phyloP scores from a whole-genome alignment of 345 rosid genomes.

The Pistacia vera region DNA sequence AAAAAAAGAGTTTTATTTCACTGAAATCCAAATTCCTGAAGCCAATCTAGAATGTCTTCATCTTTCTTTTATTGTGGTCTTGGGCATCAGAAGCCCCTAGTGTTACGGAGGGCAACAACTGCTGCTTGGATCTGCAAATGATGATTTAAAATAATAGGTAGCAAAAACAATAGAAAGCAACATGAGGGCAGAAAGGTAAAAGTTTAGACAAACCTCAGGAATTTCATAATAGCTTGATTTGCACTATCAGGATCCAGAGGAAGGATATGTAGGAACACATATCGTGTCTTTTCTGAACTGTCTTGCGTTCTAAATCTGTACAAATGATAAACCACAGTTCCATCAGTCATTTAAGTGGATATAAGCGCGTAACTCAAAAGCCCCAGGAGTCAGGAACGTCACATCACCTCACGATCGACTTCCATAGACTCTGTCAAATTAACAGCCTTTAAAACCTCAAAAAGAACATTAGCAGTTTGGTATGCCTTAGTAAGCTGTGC shows the following conservation, averaged over 20 bases:
- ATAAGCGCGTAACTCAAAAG: not conserved
- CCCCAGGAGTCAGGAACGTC: not conserved
- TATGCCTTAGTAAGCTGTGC: conserved; percentile 99
- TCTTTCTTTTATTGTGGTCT: conserved; percentile 80
- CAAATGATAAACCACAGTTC: conserved; percentile 18
- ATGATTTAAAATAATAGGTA: conserved; percentile 14
- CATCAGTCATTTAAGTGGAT: conserved; percentile 7
- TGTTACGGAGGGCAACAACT: conserved; percentile 87
- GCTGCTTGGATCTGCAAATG: conserved; percentile 86
- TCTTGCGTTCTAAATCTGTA: conserved; percentile 93
- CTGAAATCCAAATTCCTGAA: conserved; percentile 99
- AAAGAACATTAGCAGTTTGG: conserved; percentile 99
- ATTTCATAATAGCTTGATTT: conserved; percentile 95
- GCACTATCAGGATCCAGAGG: conserved; percentile 99
- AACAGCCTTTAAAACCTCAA: conserved; percentile 98
- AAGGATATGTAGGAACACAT: conserved; percentile 88
- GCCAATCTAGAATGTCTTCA: conserved; percentile 98
- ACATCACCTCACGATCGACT: conserved; percentile 89
- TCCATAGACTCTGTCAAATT: conserved; percentile 90
- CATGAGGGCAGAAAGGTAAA: conserved; percentile 12
- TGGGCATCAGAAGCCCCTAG: conserved; percentile 99
- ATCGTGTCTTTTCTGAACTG: conserved; percentile 93
- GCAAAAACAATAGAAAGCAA: conserved; percentile 12
- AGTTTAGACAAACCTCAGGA: conserved; percentile 69
- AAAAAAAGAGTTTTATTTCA: conserved; percentile 9